Evolutionary conservation across 441 rosid genomes (phyloP), one percentile per base, ranked within the genome.

Genomic region (Adansonia grandidieri): DNA sequence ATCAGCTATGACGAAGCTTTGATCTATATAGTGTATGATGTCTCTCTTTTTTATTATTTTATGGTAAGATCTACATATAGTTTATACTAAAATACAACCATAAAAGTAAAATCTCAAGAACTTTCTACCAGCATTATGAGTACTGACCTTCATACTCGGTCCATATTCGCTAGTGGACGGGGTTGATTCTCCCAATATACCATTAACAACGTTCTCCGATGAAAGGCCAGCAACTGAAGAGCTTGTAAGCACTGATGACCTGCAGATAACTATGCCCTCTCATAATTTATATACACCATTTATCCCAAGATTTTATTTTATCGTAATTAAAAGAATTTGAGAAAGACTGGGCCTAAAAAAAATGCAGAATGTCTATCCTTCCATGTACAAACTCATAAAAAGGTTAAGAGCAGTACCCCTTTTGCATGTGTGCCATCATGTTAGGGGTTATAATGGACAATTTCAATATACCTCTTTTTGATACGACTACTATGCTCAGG

Each of bases 201-300:
- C 98, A 75, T 88, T 88, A 80, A 84, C 81, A 71, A 90, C 89
- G 82, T 87, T 92, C 82, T 92, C 99, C 15, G 88, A 84, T 17
- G 98, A 92, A 75, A 81, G 74, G 53, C 91, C 91, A 9, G 83
- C 79, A 75, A 83, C 74, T 22, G 89, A 85, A 67, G 91, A 89
- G 85, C 69, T 85, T 66, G 85, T 71, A 44, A 89, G 91, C 67
- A 82, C 60, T 7, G 88, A 85, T 53, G 94, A 88, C 88, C 97
- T 95, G 89, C 87, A 80, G 58, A 77, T 78, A 81, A 61, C 24
- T 28, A 48, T 47, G 53, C 80, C 37, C 37, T 15, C 37, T 11
- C 40, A 80, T 40, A 13, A n/a, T 45, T 17, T 24, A 20, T 63
- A 19, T 15, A 48, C 54, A 15, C n/a, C 65, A 40, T n/a, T 20